phyloP scores from a whole-genome alignment of 805 yeast species.

The Starmerella powellii region DNA sequence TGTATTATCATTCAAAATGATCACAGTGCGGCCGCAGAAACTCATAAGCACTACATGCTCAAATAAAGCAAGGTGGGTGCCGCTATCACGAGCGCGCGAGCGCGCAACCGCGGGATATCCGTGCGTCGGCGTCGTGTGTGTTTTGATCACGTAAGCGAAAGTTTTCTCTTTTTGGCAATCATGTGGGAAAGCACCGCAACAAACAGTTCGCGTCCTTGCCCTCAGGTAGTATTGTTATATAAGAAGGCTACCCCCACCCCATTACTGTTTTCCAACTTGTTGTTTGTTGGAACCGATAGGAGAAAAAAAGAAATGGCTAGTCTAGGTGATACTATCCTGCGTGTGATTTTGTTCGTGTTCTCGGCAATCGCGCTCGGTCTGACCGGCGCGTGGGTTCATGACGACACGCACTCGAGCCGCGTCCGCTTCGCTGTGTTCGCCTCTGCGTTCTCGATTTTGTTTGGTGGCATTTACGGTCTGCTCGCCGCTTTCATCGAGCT shows the following conservation, averaged over 20 bases:
- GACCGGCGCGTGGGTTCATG: conserved; percentile 69
- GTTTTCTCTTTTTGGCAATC: conserved; percentile 17
- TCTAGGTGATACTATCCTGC: conserved; percentile 64
- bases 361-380: conserved; percentile 73
- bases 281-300: background rate
- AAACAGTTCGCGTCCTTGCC: conserved; percentile 14
- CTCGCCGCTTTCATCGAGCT: conserved; percentile 64
- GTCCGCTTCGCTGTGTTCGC: conserved; percentile 82
- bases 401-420: conserved; percentile 48
- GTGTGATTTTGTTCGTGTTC: conserved; percentile 63
- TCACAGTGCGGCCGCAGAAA: too few relatives aligned
- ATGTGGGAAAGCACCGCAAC: conserved; percentile 12
- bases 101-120: too few relatives aligned
- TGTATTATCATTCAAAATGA: too few relatives aligned
- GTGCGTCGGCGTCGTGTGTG: too few relatives aligned
- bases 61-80: too few relatives aligned
- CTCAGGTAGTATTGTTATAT: conserved; percentile 9
- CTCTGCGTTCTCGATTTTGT: conserved; percentile 71
- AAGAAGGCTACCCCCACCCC: conserved; percentile 15
- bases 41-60: too few relatives aligned
- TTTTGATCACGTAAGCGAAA: conserved; percentile 13
- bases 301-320: conserved; percentile 35
- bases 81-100: too few relatives aligned
- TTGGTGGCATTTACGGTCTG: conserved; percentile 68
- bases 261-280: background rate